Percentiles rank a stretch among this genome's conserved stretches.
These are phyloP conservation scores for Nicotiana knightiana DNA, from an alignment of 257 asterid species.

Conservation along the genomic window DNA sequence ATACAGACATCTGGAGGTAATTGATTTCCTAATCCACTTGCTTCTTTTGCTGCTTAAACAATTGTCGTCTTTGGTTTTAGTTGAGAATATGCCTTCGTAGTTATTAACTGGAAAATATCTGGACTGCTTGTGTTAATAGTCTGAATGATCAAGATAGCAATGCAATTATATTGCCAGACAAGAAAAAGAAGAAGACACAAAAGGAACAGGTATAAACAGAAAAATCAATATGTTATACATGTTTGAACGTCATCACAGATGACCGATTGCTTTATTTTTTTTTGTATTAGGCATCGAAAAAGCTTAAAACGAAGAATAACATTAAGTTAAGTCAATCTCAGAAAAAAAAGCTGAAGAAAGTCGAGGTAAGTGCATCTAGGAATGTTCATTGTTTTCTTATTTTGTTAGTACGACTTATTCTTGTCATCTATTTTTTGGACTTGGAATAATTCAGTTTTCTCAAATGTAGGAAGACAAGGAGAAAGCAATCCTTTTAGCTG, in stretches of 20 bases:
- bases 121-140: neutral
- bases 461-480: conserved; percentile 72
- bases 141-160: conserved; percentile 7
- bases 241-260: neutral
- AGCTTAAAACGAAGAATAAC: conserved; percentile 22
- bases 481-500: conserved; percentile 49
- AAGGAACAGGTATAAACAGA: conserved; percentile 6
- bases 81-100: neutral
- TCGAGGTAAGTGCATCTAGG: conserved; percentile 49
- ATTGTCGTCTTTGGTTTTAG: neutral
- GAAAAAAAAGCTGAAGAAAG: conserved; percentile 69
- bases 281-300: conserved; percentile 24
- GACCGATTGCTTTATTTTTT: neutral
- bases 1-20: conserved; percentile 8
- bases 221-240: neutral
- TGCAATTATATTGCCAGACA: conserved; percentile 2
- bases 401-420: neutral
- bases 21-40: neutral
- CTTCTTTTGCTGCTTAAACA: neutral
- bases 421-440: neutral
- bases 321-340: conserved; percentile 65
- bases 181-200: conserved; percentile 7
- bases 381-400: neutral
- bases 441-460: conserved; percentile 14
- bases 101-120: neutral